Base-by-base conservation (phyloP, 129 eudicot genomes). In the Escallonia rubra region DNA sequence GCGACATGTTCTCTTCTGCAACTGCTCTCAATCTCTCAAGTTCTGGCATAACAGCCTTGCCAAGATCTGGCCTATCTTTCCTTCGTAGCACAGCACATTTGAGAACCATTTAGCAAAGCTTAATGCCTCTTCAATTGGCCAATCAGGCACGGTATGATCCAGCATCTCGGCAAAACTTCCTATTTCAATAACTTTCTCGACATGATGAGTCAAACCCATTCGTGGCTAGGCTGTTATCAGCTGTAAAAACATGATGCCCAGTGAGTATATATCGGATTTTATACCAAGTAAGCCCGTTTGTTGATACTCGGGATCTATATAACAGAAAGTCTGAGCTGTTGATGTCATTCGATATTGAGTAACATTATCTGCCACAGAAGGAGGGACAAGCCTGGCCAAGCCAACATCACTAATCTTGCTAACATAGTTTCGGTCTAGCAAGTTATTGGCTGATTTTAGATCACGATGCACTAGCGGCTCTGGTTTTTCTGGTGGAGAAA, bases 391-490 rank as follows among this genome's bases (percentile, higher is more conserved):
- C 64, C 90, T 75, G 11, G 94, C 86, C 59, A 86, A 70, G 13
- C 94, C 94, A 49, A 86, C 94, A 45, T 86, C 94, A 49, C 89
- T 63, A 56, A 86, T 83, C 58, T 86, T 86, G 69, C 87, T 71
- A 43, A 76, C 83, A 1, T 61, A 78, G 80, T 87, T 75, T 39
- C 55, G 63, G 72, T 87, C 85, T 0, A 87, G 79, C 23, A 87
- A 86, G 58, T 81, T 87, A 73, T 87, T 87, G 4, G 82, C 95
- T 0, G 95, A 86, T 65, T 85, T 85, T 7, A 85, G 73, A 78
- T 85, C 90, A 12, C 87, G 90, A 16, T 85, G 90, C 44, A 87
- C 95, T 43, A 87, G 69, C 0, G 95, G 95, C 64, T 87, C 95
- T 1, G 90, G 95, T 46, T 87, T 83, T 13, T 83, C 53, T 83